These are phyloP conservation scores for Cladosporium sp. DNA, from an alignment of 2,329 filamentous ascomycete genomes.

Conservation along the genomic window DNA sequence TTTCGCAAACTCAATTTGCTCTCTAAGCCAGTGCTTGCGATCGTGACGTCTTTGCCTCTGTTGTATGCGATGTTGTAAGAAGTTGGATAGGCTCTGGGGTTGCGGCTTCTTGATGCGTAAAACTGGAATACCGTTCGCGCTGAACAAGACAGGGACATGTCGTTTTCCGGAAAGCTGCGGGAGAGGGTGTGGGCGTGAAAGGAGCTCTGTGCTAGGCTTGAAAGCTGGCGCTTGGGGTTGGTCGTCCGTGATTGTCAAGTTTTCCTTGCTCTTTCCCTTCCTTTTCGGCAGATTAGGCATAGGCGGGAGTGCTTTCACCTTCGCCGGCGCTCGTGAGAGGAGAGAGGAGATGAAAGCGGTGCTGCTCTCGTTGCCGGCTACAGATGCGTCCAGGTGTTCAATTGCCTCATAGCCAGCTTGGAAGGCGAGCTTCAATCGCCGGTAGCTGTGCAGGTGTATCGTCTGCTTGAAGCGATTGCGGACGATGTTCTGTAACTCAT, in stretches of 20 bases:
- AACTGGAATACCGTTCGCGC: constrained; percentile 55
- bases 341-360: constrained; percentile 24
- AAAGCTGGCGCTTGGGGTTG: neutral
- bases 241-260: neutral
- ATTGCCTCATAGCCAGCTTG: constrained; percentile 60
- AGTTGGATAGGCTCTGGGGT: constrained; percentile 52
- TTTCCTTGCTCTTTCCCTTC: constrained; percentile 14
- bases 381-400: constrained; percentile 40
- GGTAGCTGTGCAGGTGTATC: constrained; percentile 51
- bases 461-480: constrained; percentile 60
- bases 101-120: constrained; percentile 64
- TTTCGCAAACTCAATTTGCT: constrained; percentile 36
- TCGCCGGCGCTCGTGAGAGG: constrained; percentile 22
- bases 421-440: constrained; percentile 59
- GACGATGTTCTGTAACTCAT: constrained; percentile 55
- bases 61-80: constrained; percentile 50
- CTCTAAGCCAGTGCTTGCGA: constrained; percentile 36
- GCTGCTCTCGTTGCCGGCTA: constrained; percentile 28
- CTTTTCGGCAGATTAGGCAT: neutral
- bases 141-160: constrained; percentile 55
- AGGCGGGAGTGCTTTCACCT: constrained; percentile 18
- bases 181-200: constrained; percentile 25
- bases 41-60: constrained; percentile 41
- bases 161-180: constrained; percentile 46
- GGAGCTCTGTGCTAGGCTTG: constrained; percentile 13